Evolutionary conservation across 2,329 filamentous ascomycete species (phyloP).

Genomic region (Verticillium klebahnii): DNA sequence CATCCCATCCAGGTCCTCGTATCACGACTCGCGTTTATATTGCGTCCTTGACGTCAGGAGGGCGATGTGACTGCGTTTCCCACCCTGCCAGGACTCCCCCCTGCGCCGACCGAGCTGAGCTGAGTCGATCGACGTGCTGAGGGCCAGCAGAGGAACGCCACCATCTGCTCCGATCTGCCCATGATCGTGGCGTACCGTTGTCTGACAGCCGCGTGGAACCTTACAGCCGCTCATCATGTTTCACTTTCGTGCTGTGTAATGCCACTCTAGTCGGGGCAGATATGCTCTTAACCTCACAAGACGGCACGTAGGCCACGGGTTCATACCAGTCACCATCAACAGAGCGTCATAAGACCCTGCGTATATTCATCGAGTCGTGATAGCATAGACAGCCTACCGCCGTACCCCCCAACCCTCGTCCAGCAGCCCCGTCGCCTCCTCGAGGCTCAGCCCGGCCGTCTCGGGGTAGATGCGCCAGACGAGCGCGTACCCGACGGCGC

Average conservation of each 20-base stretch:
- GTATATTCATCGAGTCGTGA: background rate
- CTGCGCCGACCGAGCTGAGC: too few species aligned
- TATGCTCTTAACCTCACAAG: background rate
- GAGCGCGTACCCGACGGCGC: constrained; percentile 59
- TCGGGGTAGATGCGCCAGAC: constrained; percentile 81
- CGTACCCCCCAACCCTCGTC: constrained; percentile 68
- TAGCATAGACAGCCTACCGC: background rate
- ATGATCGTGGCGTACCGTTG: too few species aligned
- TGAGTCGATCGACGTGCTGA: too few species aligned
- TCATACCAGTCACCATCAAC: too few species aligned
- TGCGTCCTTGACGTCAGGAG: background rate
- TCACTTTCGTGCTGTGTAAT: too few species aligned
- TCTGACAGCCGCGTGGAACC: too few species aligned
- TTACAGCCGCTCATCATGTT: too few species aligned
- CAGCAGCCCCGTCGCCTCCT: constrained; percentile 71
- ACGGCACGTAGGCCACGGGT: background rate
- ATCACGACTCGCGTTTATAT: background rate
- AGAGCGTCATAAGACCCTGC: too few species aligned
- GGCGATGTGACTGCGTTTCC: background rate
- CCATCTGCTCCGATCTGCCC: too few species aligned
- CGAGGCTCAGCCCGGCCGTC: constrained; percentile 74
- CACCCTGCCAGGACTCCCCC: too few species aligned
- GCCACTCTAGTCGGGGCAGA: too few species aligned
- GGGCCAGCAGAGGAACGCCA: too few species aligned
- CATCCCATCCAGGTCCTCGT: background rate